phyloP scores from a whole-genome alignment of 352 stramenopile genomes.

The Peronosclerospora sorghi region DNA sequence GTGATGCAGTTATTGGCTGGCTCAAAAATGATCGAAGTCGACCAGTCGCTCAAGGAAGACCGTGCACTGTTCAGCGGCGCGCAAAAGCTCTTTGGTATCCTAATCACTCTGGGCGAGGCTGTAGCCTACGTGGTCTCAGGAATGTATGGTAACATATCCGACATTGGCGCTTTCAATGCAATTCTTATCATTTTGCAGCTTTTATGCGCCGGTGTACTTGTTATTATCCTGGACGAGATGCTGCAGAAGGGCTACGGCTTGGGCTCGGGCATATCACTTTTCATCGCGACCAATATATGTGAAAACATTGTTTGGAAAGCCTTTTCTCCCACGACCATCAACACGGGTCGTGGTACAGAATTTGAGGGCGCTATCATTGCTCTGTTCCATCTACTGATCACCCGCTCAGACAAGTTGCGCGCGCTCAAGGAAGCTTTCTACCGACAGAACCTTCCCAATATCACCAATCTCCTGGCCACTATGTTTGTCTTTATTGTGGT shows the following conservation, averaged over 20 bases:
- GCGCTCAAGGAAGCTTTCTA: constrained; percentile 98
- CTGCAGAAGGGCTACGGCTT: constrained; percentile 99
- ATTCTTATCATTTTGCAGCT: constrained; percentile 99
- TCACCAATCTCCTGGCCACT: constrained; percentile 98
- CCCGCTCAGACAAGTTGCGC: constrained; percentile 94
- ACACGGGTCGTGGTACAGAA: constrained; percentile 97
- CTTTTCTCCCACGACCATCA: constrained; percentile 99
- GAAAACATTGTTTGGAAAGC: constrained; percentile 99
- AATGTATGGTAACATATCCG: constrained; percentile 98
- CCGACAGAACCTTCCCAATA: constrained; percentile 97
- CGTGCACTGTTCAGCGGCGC: constrained; percentile 94
- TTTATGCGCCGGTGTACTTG: constrained; percentile 96
- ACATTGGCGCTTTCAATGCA: constrained; percentile 97
- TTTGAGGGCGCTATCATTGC: constrained; percentile 99
- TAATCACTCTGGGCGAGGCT: constrained; percentile 97
- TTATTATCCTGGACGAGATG: constrained; percentile 99
- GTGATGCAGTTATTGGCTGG: constrained; percentile 98
- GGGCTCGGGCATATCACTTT: constrained; percentile 97
- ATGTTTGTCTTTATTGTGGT: constrained; percentile 98
- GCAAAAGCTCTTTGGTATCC: constrained; percentile 99
- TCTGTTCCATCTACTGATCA: constrained; percentile 98
- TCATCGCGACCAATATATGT: constrained; percentile 99
- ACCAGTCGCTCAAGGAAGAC: constrained; percentile 98
- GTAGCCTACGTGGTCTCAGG: constrained; percentile 98
- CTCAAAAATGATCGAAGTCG: constrained; percentile 98